Percentiles rank a stretch among this genome's conserved stretches.
These are phyloP conservation scores for Microbotryum violaceum DNA, from an alignment of 1,284 basidiomycete species.

Conservation along the genomic window DNA sequence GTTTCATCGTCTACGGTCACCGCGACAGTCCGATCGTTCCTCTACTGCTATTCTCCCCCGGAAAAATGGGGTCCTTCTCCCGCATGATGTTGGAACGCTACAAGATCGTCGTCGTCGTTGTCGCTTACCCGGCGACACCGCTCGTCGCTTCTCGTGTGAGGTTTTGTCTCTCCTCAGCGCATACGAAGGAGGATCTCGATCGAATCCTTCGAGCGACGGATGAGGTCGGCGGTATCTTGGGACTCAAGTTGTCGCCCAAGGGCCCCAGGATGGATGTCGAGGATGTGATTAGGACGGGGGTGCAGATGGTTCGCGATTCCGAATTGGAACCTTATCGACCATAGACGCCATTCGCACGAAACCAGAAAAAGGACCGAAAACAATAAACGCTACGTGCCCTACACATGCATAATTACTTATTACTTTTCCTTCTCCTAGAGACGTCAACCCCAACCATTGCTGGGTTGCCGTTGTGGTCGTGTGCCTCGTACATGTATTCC, in stretches of 20 bases:
- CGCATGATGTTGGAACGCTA: constrained; percentile 74
- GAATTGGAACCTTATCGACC: constrained; percentile 25
- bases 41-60: constrained; percentile 84
- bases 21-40: constrained; percentile 90
- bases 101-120: constrained; percentile 75
- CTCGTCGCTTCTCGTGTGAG: constrained; percentile 82
- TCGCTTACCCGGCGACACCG: constrained; percentile 71
- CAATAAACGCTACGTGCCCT: no score
- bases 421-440: no score
- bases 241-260: constrained; percentile 51
- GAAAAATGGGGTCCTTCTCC: constrained; percentile 73
- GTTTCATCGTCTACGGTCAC: constrained; percentile 94
- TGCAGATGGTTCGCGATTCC: constrained; percentile 58
- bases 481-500: no score
- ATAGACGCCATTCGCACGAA: constrained; percentile 19
- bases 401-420: no score
- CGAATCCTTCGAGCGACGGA: constrained; percentile 77
- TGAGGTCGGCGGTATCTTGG: constrained; percentile 80
- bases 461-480: no score
- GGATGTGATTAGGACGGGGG: constrained; percentile 63
- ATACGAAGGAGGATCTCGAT: constrained; percentile 97
- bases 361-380: no score
- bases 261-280: constrained; percentile 56
- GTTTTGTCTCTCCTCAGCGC: constrained; percentile 89
- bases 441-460: no score